Conservation (phyloP, 1,284 basidiomycete species). For the Ceratobasidium sp. region DNA sequence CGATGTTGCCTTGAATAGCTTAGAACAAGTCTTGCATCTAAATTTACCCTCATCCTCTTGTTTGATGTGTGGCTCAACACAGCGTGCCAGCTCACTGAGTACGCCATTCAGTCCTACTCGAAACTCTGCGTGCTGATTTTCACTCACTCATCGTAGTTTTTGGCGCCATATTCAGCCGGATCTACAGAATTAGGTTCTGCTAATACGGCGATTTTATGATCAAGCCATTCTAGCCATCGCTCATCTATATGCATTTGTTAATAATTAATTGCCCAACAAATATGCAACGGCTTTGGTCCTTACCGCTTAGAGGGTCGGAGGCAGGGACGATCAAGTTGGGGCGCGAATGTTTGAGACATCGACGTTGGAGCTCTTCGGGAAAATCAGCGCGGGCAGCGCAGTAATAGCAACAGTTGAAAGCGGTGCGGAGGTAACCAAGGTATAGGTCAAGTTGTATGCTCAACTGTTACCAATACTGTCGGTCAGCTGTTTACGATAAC, state of each 20-base stretch:
- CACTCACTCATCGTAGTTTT: conserved; percentile 88
- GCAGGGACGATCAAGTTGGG: conserved; percentile 46
- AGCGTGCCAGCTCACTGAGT: conserved; percentile 81
- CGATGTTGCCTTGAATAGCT: conserved; percentile 94
- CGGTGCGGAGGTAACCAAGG: conserved; percentile 84
- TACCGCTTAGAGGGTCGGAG: conserved; percentile 35
- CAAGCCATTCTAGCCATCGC: conserved; percentile 88
- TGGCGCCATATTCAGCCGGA: conserved; percentile 88
- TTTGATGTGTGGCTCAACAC: conserved; percentile 84
- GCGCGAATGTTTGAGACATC: conserved; percentile 92
- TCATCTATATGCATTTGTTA: conserved; percentile 68
- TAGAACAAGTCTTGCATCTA: conserved; percentile 93
- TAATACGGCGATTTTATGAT: conserved; percentile 83
- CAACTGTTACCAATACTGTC: neutral
- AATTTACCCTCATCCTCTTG: conserved; percentile 96
- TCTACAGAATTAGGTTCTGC: conserved; percentile 83
- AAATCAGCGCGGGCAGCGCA: conserved; percentile 93
- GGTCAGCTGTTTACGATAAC: neutral
- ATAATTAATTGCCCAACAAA: neutral
- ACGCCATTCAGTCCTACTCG: conserved; percentile 46
- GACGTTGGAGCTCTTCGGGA: conserved; percentile 92
- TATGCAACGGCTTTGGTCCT: neutral
- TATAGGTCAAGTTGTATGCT: conserved; percentile 76
- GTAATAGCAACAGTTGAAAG: conserved; percentile 94
- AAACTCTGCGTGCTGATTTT: conserved; percentile 32